Evolutionary conservation across 352 stramenopile genomes (phyloP).

Genomic region (Stramenopiles sp.): DNA sequence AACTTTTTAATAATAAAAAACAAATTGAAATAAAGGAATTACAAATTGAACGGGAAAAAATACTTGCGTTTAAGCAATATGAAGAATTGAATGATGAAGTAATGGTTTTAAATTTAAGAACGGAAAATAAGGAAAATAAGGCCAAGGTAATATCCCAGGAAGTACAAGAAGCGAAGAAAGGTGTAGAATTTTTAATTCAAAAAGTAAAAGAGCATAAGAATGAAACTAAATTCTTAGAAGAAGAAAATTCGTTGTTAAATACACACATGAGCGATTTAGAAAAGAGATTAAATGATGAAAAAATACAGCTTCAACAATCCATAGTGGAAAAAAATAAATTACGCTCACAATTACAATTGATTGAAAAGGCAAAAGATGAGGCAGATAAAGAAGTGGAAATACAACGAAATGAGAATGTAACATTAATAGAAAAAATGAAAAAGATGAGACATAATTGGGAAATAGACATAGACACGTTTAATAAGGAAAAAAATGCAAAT

Average conservation of each 20-base stretch:
- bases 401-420: not conserved
- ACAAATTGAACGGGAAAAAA: not conserved
- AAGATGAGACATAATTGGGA: not conserved
- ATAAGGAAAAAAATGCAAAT: not conserved
- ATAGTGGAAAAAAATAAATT: not conserved
- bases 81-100: not conserved
- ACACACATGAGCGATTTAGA: not conserved
- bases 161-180: not conserved
- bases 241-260: not conserved
- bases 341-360: not conserved
- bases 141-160: not conserved
- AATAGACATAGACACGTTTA: not conserved
- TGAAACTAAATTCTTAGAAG: not conserved
- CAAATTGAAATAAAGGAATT: not conserved
- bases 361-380: not conserved
- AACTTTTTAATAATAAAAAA: not conserved
- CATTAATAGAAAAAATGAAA: not conserved
- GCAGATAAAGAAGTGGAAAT: not conserved
- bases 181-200: not conserved
- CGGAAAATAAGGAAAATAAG: not conserved
- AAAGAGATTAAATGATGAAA: not conserved
- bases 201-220: not conserved
- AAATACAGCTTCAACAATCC: not conserved
- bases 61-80: not conserved
- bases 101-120: not conserved